phyloP scores from a whole-genome alignment of 2,329 filamentous ascomycete species.

The Ceratocystis cacaofunesta region DNA sequence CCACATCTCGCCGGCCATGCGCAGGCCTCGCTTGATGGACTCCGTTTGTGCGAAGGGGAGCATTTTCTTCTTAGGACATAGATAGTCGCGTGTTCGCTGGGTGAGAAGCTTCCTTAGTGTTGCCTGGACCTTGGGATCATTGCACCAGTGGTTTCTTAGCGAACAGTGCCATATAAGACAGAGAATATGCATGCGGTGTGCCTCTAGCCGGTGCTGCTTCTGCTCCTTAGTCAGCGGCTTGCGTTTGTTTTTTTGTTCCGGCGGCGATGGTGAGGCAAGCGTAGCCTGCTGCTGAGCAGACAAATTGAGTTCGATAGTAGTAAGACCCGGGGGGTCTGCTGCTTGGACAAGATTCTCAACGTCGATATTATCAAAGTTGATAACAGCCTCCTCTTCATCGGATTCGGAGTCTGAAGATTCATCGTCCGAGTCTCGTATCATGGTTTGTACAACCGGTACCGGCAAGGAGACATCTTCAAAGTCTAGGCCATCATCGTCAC shows the following conservation, averaged over 20 bases:
- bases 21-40: constrained; percentile 65
- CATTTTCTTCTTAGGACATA: constrained; percentile 52
- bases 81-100: constrained; percentile 47
- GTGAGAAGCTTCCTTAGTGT: constrained; percentile 50
- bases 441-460: constrained; percentile 35
- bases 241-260: constrained; percentile 21
- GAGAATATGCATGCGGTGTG: constrained; percentile 78
- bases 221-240: constrained; percentile 41
- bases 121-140: constrained; percentile 53
- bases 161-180: constrained; percentile 68
- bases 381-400: constrained; percentile 27
- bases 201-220: constrained; percentile 44
- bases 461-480: constrained; percentile 39
- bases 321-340: constrained; percentile 19
- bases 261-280: background rate
- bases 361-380: constrained; percentile 36
- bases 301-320: constrained; percentile 37
- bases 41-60: constrained; percentile 63
- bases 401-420: constrained; percentile 27
- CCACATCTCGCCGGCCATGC: constrained; percentile 53
- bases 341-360: constrained; percentile 23
- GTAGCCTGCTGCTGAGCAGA: background rate
- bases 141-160: constrained; percentile 78
- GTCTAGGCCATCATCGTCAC: constrained; percentile 30
- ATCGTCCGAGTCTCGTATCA: constrained; percentile 35